Evolutionary conservation across 78 protist genomes (phyloP).

Genomic region (Guillardia theta): DNA sequence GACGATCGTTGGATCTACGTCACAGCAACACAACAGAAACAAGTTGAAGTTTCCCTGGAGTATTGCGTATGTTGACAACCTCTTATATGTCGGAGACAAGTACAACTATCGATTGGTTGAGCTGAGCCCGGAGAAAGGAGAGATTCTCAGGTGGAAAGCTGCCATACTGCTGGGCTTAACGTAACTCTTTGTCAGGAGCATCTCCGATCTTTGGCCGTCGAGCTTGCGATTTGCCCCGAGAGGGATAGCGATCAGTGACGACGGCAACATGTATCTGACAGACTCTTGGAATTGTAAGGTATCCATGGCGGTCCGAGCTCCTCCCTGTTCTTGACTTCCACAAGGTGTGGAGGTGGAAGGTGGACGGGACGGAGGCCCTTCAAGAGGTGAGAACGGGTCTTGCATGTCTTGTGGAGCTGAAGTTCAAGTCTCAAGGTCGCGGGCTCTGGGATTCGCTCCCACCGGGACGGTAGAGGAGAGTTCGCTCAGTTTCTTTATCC

Average conservation of each 20-base stretch:
- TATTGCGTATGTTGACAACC: not conserved
- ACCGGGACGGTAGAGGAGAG: not conserved
- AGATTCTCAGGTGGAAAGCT: no score
- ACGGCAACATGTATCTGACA: not conserved
- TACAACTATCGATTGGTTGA: not conserved
- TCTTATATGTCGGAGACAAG: not conserved
- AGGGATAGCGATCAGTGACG: not conserved
- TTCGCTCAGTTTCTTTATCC: not conserved
- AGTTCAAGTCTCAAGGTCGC: no score
- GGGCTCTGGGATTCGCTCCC: not conserved
- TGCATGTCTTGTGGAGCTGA: no score
- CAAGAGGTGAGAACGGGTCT: no score
- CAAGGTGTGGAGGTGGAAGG: no score
- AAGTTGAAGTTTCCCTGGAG: not conserved
- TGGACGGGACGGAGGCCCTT: no score
- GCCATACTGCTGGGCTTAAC: no score
- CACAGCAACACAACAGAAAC: no score
- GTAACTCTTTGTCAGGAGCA: no score
- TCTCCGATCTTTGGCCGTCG: not conserved
- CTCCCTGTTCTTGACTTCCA: no score
- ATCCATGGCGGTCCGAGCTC: not conserved
- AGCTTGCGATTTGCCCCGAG: not conserved
- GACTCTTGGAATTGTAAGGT: not conserved
- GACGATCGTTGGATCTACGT: not conserved
- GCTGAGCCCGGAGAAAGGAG: no score